Conservation (phyloP, 75 land plant genomes). For the Larix kaempferi region DNA sequence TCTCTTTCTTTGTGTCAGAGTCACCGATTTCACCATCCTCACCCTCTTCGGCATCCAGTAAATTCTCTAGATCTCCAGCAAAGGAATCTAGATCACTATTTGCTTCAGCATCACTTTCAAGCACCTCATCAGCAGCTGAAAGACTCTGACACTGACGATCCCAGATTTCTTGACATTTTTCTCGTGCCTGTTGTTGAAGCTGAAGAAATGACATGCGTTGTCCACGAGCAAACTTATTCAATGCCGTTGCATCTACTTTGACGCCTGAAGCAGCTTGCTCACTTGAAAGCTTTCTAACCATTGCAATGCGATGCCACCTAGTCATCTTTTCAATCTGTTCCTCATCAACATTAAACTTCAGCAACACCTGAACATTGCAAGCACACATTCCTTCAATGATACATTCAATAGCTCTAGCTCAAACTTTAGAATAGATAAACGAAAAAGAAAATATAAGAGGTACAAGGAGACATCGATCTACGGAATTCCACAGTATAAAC, state of each 20-base stretch:
- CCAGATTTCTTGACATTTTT: conserved; percentile 99
- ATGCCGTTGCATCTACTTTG: conserved; percentile 67
- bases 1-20: conserved; percentile 42
- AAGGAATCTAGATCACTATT: conserved; percentile 97
- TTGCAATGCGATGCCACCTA: conserved; percentile 96
- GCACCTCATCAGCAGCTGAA: conserved; percentile 67
- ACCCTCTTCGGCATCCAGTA: conserved; percentile 94
- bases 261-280: conserved; percentile 96
- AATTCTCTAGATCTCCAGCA: conserved; percentile 98
- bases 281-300: conserved; percentile 96
- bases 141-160: conserved; percentile 91
- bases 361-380: conserved; percentile 55
- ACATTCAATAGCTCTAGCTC: no score
- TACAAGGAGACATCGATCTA: no score
- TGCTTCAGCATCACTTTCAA: conserved; percentile 87
- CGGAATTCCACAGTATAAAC: no score
- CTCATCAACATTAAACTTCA: conserved; percentile 90
- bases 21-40: conserved; percentile 63
- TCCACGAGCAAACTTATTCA: conserved; percentile 95
- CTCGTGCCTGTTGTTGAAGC: conserved; percentile 93
- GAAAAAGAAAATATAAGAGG: no score
- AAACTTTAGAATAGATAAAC: no score
- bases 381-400: background rate
- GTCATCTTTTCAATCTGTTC: conserved; percentile 83
- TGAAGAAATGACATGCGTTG: conserved; percentile 96